Base-by-base conservation (phyloP, 176 grass and related monocot genomes). In the Alloteropsis semialata region DNA sequence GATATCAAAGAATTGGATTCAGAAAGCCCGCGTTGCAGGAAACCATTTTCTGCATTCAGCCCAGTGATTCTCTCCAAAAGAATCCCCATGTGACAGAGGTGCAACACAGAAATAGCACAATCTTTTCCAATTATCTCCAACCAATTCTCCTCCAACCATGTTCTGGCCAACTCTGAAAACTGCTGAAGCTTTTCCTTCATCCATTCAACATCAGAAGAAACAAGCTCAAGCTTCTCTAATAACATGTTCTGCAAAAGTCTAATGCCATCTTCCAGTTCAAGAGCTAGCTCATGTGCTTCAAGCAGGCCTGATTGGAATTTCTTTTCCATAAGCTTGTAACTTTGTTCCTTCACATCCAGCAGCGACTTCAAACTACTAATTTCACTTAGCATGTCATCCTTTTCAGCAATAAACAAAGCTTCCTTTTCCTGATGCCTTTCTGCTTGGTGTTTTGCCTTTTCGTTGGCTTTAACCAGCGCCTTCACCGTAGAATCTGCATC, bases 81-180 rank as follows among this genome's bases (percentile, higher is more conserved):
- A 81, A 93, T 95, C 29, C 92, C 92, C 92, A 98, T 95, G 70
- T 98, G 92, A 69, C 96, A 98, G 37, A 98, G 85, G 70, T 98
- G 93, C 49, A 98, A 86, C 16, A 95, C 91, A 50, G 96, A 98
- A 81, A 98, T 61, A 69, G 92, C 84, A 91, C 92, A 98, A 85
- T 98, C 96, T 88, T 95, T 98, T 84, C 84, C 84, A 63, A 98
- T 95, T 43, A 98, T 98, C 72, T 93, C 96, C 74, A 86, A 76
- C 96, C 96, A 98, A 67, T 79, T 98, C 44, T 92, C 91, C 71
- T 91, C 92, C 71, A 98, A 87, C 87, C 82, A 95, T 36, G 78
- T 89, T 77, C 90, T 94, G 34, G 57, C 81, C 59, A 83, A 84
- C 49, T 82, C 88, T 25, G 78, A 37, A 65, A 82, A 89, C 38